A percentile compares a stretch with the other conserved stretches of the same genome.
Conservation (phyloP, 163 green algal species). For the Botryococcus braunii region DNA sequence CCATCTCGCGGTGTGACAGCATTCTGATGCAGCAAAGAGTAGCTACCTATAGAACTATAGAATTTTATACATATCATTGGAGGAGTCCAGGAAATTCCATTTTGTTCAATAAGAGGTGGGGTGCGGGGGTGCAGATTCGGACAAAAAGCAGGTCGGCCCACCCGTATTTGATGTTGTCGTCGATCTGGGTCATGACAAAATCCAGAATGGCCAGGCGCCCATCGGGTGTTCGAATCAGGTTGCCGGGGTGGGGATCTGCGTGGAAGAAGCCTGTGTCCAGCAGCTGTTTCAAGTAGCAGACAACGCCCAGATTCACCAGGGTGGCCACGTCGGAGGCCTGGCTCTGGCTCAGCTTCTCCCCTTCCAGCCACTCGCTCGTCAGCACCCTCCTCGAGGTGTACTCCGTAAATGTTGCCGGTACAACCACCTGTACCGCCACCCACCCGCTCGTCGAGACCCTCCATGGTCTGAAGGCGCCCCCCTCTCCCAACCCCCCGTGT, state of each 20-base stretch:
- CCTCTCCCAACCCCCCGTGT: no score
- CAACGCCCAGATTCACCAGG: slow-evolving; percentile 93
- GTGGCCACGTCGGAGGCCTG: slow-evolving; percentile 76
- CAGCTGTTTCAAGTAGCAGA: slow-evolving; percentile 97
- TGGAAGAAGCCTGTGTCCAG: slow-evolving; percentile 78
- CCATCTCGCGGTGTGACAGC: no score
- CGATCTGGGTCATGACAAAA: slow-evolving; percentile 81
- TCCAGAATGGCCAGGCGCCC: slow-evolving; percentile 91
- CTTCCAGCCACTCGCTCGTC: slow-evolving; percentile 86
- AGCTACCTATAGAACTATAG: no score
- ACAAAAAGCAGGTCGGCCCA: no score
- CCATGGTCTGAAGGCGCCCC: no score
- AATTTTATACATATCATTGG: no score
- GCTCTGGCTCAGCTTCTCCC: slow-evolving; percentile 47
- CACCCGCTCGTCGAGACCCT: no score
- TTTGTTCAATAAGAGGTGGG: no score
- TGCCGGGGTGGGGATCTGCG: slow-evolving; percentile 60
- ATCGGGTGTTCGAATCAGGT: slow-evolving; percentile 97
- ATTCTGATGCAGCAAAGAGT: no score
- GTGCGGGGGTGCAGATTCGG: no score
- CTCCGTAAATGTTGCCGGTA: slow-evolving; percentile 79
- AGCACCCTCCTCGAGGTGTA: slow-evolving; percentile 86
- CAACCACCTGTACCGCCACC: slow-evolving; percentile 87
- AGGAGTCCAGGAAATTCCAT: no score
- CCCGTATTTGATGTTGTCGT: slow-evolving; percentile 64